Evolutionary conservation across 371 early-diverging fungal species (phyloP), one percentile per base, ranked within the genome.

Genomic region (Blastocladiella emersonii): DNA sequence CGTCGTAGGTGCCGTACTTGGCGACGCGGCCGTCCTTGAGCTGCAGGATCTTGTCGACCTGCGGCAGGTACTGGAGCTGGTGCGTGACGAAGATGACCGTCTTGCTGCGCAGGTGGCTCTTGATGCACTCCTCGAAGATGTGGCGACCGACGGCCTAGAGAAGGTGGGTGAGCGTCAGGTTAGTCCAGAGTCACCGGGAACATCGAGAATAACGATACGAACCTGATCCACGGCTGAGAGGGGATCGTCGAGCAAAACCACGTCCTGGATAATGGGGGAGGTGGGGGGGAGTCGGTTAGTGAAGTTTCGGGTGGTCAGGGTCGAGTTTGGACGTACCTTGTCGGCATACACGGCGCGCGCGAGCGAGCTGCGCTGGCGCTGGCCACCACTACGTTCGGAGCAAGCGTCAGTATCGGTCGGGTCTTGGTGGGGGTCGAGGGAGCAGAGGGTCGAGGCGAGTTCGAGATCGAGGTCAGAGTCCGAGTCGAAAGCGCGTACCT

Each of bases 291-390:
- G n/a, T n/a, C n/a, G n/a, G n/a, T n/a, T n/a, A n/a, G n/a, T n/a
- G n/a, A n/a, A n/a, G n/a, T n/a, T n/a, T n/a, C n/a, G n/a, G n/a
- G n/a, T n/a, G n/a, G n/a, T n/a, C n/a, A n/a, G n/a, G n/a, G n/a
- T n/a, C n/a, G n/a, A n/a, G n/a, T n/a, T n/a, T n/a, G n/a, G n/a
- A n/a, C n/a, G n/a, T n/a, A n/a, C n/a, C n/a, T n/a, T n/a, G n/a
- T n/a, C n/a, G n/a, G n/a, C n/a, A n/a, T n/a, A n/a, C n/a, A 89
- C 84, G 32, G 90, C 90, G 36, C 90, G 78, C 1, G 90, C 90
- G 61, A 84, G 67, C 12, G 85, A 81, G 21, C 87, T 77, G 67
- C 89, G 82, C 17, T 84, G 83, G 72, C 85, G 86, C 69, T 91
- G 90, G 8, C 91, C 92, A 63, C 92, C 95, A n/a, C n/a, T n/a